Percentiles rank a stretch among this genome's conserved stretches.
Evolutionary conservation across 1,284 basidiomycete genomes (phyloP).

Genomic region (Cutaneotrichosporon dermatis): DNA sequence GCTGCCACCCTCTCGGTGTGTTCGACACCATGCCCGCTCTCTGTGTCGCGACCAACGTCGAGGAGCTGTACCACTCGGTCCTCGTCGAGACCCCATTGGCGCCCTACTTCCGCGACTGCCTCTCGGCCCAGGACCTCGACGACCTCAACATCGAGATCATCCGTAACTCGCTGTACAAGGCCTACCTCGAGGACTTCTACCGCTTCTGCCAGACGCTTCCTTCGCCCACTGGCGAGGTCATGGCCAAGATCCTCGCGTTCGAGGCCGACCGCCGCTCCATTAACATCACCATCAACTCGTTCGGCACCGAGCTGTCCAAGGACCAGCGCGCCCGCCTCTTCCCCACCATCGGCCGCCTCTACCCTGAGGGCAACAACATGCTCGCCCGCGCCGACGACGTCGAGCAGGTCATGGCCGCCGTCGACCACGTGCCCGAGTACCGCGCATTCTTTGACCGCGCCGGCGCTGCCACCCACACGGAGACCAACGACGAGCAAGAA

Average conservation of each 20-base stretch:
- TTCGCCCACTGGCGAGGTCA: conserved; percentile 79
- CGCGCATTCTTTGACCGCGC: conserved; percentile 77
- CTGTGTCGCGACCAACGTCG: conserved; percentile 99
- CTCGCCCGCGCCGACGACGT: conserved; percentile 93
- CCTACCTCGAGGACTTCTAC: conserved; percentile 97
- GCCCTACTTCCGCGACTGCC: conserved; percentile 93
- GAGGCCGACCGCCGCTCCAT: conserved; percentile 95
- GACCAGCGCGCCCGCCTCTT: conserved; percentile 95
- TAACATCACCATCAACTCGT: conserved; percentile 99
- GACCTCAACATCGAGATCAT: conserved; percentile 99
- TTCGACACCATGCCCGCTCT: conserved; percentile 99
- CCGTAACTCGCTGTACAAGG: conserved; percentile 99
- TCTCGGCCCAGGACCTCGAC: conserved; percentile 92
- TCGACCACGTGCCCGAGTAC: conserved; percentile 87
- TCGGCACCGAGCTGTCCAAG: conserved; percentile 90
- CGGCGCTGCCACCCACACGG: conserved; percentile 20
- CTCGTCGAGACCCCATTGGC: conserved; percentile 96
- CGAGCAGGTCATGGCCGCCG: conserved; percentile 83
- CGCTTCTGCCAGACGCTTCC: conserved; percentile 74
- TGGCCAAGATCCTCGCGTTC: conserved; percentile 85
- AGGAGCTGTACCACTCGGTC: conserved; percentile 95
- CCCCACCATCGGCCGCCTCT: conserved; percentile 87
- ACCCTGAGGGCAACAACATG: conserved; percentile 91
- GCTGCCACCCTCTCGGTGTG: conserved; percentile 93
- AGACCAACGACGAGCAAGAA: conserved; percentile 26